Evolutionary conservation across 768 basidiomycete genomes (phyloP).

Genomic region (Psilocybe cubensis): DNA sequence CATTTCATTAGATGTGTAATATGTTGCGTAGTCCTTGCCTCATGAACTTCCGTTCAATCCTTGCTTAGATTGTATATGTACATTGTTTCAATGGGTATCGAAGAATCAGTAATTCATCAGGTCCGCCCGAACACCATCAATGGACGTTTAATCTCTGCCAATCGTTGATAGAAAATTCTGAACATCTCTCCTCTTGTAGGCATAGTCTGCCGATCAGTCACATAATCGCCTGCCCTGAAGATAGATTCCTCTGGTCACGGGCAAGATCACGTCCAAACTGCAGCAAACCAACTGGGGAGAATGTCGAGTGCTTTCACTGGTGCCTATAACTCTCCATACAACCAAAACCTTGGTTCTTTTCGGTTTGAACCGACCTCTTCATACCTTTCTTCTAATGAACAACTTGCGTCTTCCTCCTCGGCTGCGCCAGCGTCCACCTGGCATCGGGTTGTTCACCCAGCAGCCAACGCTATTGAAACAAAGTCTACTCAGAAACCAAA

Average conservation of each 20-base stretch:
- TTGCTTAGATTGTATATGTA: too few relatives aligned
- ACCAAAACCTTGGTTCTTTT: conserved; percentile 22
- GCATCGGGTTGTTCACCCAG: conserved; percentile 18
- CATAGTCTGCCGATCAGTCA: too few relatives aligned
- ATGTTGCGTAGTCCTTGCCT: too few relatives aligned
- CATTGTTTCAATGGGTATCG: too few relatives aligned
- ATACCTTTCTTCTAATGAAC: conserved; percentile 22
- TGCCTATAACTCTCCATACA: conserved; percentile 33
- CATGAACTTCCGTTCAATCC: too few relatives aligned
- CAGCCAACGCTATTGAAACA: conserved; percentile 10
- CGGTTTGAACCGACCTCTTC: conserved; percentile 7
- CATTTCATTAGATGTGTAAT: too few relatives aligned
- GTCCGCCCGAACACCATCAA: too few relatives aligned
- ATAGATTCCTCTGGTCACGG: conserved; percentile 35
- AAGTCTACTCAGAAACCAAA: conserved; percentile 8
- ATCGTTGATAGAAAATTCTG: too few relatives aligned
- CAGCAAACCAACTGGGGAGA: conserved; percentile 39
- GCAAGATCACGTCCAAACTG: conserved; percentile 39
- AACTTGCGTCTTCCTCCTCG: conserved; percentile 26
- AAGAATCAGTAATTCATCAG: too few relatives aligned
- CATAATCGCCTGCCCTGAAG: conserved; percentile 49
- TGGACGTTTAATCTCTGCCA: too few relatives aligned
- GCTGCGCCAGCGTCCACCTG: conserved; percentile 27
- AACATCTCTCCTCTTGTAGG: too few relatives aligned
- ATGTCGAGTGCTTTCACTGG: conserved; percentile 45